Evolutionary conservation across 345 rosid genomes (phyloP).

Genomic region (Cardamine resedifolia): DNA sequence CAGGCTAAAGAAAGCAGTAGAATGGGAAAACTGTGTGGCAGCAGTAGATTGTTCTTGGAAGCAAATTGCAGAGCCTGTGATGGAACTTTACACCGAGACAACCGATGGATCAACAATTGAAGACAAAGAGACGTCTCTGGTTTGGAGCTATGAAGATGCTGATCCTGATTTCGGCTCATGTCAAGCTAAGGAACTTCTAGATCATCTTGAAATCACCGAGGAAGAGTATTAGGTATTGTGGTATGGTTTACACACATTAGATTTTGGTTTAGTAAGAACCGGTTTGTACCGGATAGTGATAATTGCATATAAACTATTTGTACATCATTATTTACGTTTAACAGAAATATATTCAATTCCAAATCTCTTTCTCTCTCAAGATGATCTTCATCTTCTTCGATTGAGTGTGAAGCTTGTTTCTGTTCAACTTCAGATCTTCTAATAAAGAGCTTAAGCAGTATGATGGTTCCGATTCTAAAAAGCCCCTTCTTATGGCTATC

Average conservation of each 20-base stretch:
- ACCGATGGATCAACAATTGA: conserved; percentile 88
- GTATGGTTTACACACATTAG: too few relatives aligned
- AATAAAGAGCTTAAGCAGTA: conserved; percentile 80
- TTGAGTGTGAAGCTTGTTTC: too few relatives aligned
- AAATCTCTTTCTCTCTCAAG: too few relatives aligned
- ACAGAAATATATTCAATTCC: too few relatives aligned
- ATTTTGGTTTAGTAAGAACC: too few relatives aligned
- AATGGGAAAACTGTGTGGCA: conserved; percentile 73
- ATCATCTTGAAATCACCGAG: conserved; percentile 93
- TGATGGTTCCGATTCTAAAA: conserved; percentile 74
- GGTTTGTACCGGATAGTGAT: too few relatives aligned
- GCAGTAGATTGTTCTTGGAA: conserved; percentile 55
- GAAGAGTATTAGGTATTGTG: too few relatives aligned
- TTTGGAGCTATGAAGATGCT: conserved; percentile 88
- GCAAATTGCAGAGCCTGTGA: too few relatives aligned
- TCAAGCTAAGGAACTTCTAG: conserved; percentile 91
- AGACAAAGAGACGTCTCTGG: conserved; percentile 82
- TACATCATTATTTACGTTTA: too few relatives aligned
- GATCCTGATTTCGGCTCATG: conserved; percentile 91
- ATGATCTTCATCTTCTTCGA: too few relatives aligned
- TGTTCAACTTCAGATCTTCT: too few relatives aligned
- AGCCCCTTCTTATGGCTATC: conserved; percentile 97
- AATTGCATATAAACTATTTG: too few relatives aligned
- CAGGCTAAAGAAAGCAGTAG: conserved; percentile 59
- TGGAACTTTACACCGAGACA: conserved; percentile 83